Evolutionary conservation across 1,284 basidiomycete genomes (phyloP).

Genomic region (Ustilago crameri): DNA sequence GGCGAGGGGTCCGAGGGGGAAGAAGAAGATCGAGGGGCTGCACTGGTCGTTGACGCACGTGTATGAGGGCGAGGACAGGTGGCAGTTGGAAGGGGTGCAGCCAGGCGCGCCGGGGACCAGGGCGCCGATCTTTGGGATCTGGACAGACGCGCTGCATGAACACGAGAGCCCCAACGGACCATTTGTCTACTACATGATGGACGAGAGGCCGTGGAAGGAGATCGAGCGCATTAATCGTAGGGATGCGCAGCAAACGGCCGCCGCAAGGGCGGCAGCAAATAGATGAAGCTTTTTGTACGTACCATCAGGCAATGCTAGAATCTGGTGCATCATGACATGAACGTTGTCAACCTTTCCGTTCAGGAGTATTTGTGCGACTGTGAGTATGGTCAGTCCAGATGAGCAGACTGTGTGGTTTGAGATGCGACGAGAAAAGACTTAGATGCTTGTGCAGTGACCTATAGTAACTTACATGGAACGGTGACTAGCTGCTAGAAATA

Average conservation of each 20-base stretch:
- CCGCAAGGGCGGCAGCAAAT: conserved; percentile 11
- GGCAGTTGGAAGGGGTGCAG: conserved; percentile 50
- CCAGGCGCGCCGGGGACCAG: conserved; percentile 48
- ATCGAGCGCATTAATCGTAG: conserved; percentile 31
- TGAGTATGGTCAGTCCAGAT: no score
- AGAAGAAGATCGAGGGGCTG: conserved; percentile 36
- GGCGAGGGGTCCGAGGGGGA: conserved; percentile 16
- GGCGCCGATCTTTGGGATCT: conserved; percentile 55
- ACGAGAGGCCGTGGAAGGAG: conserved; percentile 47
- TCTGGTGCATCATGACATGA: background rate
- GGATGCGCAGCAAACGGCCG: conserved; percentile 16
- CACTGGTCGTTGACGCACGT: conserved; percentile 54
- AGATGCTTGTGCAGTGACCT: no score
- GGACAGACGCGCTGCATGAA: conserved; percentile 47
- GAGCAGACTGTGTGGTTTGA: no score
- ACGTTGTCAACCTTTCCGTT: no score
- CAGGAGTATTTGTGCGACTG: no score
- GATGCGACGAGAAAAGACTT: no score
- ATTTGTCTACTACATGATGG: conserved; percentile 51
- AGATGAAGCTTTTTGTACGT: no score
- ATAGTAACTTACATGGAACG: no score
- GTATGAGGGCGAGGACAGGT: conserved; percentile 56
- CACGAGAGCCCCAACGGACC: conserved; percentile 45
- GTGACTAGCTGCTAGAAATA: no score
- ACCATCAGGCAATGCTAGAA: background rate